These are phyloP conservation scores for Dryas alaskensis DNA, from an alignment of 306 rosid genomes.

Conservation along the genomic window DNA sequence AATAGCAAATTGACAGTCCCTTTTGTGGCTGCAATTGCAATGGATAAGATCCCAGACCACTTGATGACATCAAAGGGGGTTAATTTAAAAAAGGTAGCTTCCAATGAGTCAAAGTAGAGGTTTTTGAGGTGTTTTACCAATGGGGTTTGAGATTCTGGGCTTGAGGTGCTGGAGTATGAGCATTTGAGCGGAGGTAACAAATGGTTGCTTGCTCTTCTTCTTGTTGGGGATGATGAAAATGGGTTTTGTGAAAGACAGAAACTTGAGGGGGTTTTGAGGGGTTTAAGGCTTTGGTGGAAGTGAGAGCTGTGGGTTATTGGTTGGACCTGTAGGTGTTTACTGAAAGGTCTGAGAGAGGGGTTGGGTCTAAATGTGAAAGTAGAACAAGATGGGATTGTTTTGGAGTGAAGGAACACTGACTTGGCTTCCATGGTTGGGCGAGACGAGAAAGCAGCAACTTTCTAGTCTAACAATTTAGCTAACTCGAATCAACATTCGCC, in stretches of 20 bases:
- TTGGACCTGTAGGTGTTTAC: conserved; percentile 41
- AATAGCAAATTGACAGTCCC: conserved; percentile 55
- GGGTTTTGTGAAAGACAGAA: conserved; percentile 23
- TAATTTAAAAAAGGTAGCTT: conserved; percentile 43
- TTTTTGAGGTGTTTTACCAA: conserved; percentile 39
- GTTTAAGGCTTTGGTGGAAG: conserved; percentile 31
- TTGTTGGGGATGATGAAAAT: conserved; percentile 22
- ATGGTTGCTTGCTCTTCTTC: conserved; percentile 34
- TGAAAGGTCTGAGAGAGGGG: conserved; percentile 53
- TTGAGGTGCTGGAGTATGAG: conserved; percentile 43
- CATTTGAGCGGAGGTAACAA: conserved; percentile 38
- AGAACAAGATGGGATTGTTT: conserved; percentile 38
- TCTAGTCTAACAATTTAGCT: neutral
- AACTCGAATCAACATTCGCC: neutral
- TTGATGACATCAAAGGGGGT: conserved; percentile 74
- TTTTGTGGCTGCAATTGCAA: conserved; percentile 59
- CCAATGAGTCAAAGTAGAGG: conserved; percentile 53
- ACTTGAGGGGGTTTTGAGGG: conserved; percentile 28
- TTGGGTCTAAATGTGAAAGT: conserved; percentile 31
- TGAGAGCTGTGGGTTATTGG: conserved; percentile 19
- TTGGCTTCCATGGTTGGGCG: conserved; percentile 51
- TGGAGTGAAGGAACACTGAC: conserved; percentile 50
- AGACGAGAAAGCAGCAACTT: conserved; percentile 13
- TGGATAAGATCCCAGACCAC: conserved; percentile 60
- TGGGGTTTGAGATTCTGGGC: conserved; percentile 52